Base-by-base conservation (phyloP, 2,329 filamentous ascomycete genomes). In the Aspergillus terreus region DNA sequence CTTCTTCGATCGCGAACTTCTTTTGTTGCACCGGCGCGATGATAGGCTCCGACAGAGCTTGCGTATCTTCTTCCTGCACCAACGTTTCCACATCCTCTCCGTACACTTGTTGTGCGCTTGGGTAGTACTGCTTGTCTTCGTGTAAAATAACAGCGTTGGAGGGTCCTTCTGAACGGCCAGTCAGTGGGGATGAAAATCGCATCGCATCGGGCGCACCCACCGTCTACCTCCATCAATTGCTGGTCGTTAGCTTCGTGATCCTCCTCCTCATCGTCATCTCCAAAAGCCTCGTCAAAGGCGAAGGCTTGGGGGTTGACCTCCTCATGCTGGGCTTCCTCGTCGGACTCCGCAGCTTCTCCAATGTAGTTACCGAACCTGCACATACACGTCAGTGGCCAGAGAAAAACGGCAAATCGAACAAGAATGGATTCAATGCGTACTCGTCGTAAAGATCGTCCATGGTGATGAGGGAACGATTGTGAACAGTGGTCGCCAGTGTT, bases 71-170 rank as follows among this genome's bases (percentile, higher is more conserved):
- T 72, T 99, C 94, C 67, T 97, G 89, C 35, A 99, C 92, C 71
- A 96, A 76, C 1, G 92, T 94, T 75, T 99, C 94, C 63, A 99
- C 94, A 73, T 94, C 92, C 62, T 85, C 82, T 47, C 94, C 94
- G 69, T 97, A 99, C 40, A 96, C 86, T 71, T 99, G 94, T 67
- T 92, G 86, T 51, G 94, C 94, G n/a, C 92, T 96, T 27, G 94
- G 94, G 69, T 99, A 99, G 73, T 99, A 99, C 70, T 97, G 94
- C 73, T 99, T 99, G 76, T 99, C 94, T 78, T 99, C 94, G 75
- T 99, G 94, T 43, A 99, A 82, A 52, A 99, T 82, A n/a, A 99
- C 91, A 47, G 94, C 92, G 71, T 97, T 99, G 4, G 92, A 96
- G 3, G 92, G 89, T 12, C 88, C 91, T 45, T 92, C 87, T 70